These are phyloP conservation scores for Metarhizium sp. DNA, from an alignment of 2,329 filamentous ascomycete species.

Conservation along the genomic window DNA sequence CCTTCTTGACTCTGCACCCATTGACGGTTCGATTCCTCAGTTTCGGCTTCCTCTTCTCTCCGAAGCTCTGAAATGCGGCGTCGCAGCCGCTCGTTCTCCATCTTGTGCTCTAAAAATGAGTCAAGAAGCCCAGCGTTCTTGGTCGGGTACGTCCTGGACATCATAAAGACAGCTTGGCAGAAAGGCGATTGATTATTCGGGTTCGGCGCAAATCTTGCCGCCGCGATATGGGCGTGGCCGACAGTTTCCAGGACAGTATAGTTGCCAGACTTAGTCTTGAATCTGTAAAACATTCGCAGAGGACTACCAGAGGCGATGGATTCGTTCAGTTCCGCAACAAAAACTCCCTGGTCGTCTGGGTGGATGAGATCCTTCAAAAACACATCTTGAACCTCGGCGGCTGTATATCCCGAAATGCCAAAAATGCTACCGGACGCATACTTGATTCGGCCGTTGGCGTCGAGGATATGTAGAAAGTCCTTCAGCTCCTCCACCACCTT, in stretches of 20 bases:
- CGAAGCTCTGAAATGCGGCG: conserved; percentile 79
- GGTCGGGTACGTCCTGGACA: conserved; percentile 81
- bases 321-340: conserved; percentile 82
- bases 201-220: conserved; percentile 53
- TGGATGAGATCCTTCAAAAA: conserved; percentile 80
- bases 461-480: conserved; percentile 82
- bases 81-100: conserved; percentile 82
- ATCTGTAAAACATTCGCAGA: conserved; percentile 77
- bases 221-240: conserved; percentile 80
- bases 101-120: conserved; percentile 92
- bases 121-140: conserved; percentile 79
- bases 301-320: conserved; percentile 73
- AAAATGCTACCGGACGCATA: conserved; percentile 78
- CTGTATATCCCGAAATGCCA: conserved; percentile 63
- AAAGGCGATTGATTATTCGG: conserved; percentile 57
- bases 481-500: conserved; percentile 82
- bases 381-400: conserved; percentile 60
- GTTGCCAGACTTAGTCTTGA: conserved; percentile 62
- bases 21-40: conserved; percentile 53
- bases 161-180: conserved; percentile 88
- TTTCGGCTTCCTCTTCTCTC: conserved; percentile 75
- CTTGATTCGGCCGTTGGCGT: conserved; percentile 71
- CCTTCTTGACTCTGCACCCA: conserved; percentile 50
- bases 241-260: conserved; percentile 85
- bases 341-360: conserved; percentile 72